phyloP scores from a whole-genome alignment of 2,329 filamentous ascomycete species.

The Fusarium vanettenii region DNA sequence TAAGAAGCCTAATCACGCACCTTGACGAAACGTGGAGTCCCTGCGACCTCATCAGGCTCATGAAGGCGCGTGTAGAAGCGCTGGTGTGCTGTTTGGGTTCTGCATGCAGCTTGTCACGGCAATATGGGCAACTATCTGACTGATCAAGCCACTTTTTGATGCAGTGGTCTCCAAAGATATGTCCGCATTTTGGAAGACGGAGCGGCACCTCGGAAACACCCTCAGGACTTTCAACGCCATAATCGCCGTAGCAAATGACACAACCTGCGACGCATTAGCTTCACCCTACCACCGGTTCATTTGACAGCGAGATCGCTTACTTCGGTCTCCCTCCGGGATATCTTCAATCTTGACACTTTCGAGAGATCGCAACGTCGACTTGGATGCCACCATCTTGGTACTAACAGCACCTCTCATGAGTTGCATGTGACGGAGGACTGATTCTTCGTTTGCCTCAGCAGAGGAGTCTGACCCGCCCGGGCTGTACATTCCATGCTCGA shows the following conservation, averaged over 20 bases:
- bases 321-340: constrained; percentile 59
- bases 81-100: constrained; percentile 49
- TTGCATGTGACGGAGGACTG: constrained; percentile 55
- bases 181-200: constrained; percentile 70
- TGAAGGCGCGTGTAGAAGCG: constrained; percentile 42
- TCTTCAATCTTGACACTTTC: constrained; percentile 58
- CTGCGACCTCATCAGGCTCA: constrained; percentile 47
- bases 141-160: constrained; percentile 75
- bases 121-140: constrained; percentile 72
- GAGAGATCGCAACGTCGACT: constrained; percentile 58
- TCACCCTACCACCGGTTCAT: neutral
- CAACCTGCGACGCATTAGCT: constrained; percentile 58
- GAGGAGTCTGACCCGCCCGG: constrained; percentile 15
- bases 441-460: constrained; percentile 45
- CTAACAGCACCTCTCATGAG: constrained; percentile 57
- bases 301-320: constrained; percentile 49
- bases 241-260: constrained; percentile 74
- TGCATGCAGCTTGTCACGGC: constrained; percentile 69
- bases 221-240: constrained; percentile 67
- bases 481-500: constrained; percentile 25
- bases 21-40: constrained; percentile 33
- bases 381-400: constrained; percentile 61
- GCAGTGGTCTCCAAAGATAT: constrained; percentile 73
- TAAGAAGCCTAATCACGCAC: constrained; percentile 29
- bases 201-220: constrained; percentile 67